Evolutionary conservation across 495 filamentous ascomycete species (phyloP).

Genomic region (Xylaria telfairii): DNA sequence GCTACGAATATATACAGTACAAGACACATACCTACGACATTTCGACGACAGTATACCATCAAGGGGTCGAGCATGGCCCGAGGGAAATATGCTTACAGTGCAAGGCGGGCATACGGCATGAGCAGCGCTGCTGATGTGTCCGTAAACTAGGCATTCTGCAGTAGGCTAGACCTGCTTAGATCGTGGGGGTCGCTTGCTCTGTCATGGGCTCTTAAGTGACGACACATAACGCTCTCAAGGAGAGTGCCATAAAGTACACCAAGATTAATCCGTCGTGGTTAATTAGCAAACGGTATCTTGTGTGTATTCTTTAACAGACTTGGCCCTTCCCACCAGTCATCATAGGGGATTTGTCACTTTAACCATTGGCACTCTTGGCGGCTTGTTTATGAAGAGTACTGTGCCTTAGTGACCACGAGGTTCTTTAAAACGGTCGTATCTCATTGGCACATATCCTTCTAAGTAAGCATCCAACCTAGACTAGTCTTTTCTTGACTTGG

Average conservation of each 20-base stretch:
- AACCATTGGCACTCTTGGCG: constrained; percentile 14
- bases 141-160: background rate
- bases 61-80: background rate
- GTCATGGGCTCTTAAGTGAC: background rate
- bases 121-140: constrained; percentile 2
- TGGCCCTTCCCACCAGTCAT: constrained; percentile 10
- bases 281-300: constrained; percentile 14
- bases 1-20: background rate
- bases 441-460: background rate
- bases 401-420: too few relatives aligned
- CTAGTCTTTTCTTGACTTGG: background rate
- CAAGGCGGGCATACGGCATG: background rate
- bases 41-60: background rate
- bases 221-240: background rate
- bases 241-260: background rate
- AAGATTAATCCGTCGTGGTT: background rate
- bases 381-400: background rate
- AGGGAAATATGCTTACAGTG: too few relatives aligned
- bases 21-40: background rate
- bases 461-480: too few relatives aligned
- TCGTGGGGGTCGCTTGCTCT: constrained; percentile 14
- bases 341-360: constrained; percentile 10
- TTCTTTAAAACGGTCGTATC: background rate
- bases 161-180: background rate
- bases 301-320: constrained; percentile 2